phyloP scores from a whole-genome alignment of 495 filamentous ascomycete genomes.

The Melanomma pulvis-pyrius region DNA sequence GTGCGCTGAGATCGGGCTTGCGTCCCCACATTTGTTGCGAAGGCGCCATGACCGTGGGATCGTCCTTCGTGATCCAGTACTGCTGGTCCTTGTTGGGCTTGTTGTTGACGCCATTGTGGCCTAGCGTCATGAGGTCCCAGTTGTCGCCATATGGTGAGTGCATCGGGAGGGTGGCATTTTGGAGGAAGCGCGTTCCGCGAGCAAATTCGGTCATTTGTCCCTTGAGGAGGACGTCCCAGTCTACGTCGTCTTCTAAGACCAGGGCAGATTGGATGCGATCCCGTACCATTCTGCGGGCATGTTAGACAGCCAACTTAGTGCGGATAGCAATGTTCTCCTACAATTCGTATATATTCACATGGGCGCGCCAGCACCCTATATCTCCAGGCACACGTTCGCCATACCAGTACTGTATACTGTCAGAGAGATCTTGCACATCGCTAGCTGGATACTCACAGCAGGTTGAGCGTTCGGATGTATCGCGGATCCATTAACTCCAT shows the following conservation, averaged over 20 bases:
- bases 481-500: constrained; percentile 22
- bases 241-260: constrained; percentile 29
- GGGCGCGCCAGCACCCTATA: constrained; percentile 23
- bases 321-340: background rate
- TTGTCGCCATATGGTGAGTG: constrained; percentile 22
- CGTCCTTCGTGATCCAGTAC: constrained; percentile 24
- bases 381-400: background rate
- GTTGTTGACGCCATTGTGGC: constrained; percentile 22
- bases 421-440: background rate
- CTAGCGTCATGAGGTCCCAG: constrained; percentile 17
- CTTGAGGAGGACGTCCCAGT: constrained; percentile 26
- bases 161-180: constrained; percentile 11
- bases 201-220: constrained; percentile 30
- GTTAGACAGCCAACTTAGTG: background rate
- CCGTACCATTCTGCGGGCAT: constrained; percentile 6
- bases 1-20: constrained; percentile 16
- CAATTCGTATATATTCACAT: constrained; percentile 23
- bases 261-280: constrained; percentile 24
- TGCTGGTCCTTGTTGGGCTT: constrained; percentile 12
- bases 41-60: constrained; percentile 4
- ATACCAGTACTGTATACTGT: constrained; percentile 3
- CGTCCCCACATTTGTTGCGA: constrained; percentile 8
- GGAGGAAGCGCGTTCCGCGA: constrained; percentile 11
- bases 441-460: too few relatives aligned
- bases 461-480: background rate